A percentile compares a stretch with the other conserved stretches of the same genome.
phyloP scores from a whole-genome alignment of 441 rosid genomes.

The Adansonia madagascariensis region DNA sequence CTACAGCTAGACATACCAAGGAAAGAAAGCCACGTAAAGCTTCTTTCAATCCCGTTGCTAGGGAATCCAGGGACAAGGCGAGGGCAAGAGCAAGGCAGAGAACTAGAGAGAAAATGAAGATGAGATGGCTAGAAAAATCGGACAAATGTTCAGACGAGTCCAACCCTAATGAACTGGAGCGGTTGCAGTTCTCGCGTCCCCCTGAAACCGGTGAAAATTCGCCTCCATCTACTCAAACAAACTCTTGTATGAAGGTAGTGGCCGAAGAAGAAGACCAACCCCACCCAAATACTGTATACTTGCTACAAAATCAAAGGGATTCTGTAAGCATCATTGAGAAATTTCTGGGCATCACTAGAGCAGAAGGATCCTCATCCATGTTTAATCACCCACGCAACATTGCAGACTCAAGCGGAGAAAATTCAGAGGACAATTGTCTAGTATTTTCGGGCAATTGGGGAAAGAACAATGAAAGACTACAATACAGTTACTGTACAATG shows the following conservation, averaged over 20 bases:
- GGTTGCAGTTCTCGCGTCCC: constrained; percentile 22
- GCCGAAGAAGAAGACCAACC: constrained; percentile 29
- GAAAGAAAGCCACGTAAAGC: constrained; percentile 27
- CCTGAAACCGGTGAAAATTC: constrained; percentile 31
- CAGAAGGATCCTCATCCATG: constrained; percentile 30
- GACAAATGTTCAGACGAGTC: constrained; percentile 31
- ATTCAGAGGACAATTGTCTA: constrained; percentile 31
- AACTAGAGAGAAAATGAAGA: constrained; percentile 48
- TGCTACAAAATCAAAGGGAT: constrained; percentile 42
- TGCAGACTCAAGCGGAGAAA: constrained; percentile 29
- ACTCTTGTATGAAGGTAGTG: constrained; percentile 18
- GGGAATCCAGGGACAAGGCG: constrained; percentile 43
- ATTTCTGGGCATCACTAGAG: constrained; percentile 43
- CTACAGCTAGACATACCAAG: constrained; percentile 17
- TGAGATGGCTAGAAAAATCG: constrained; percentile 31
- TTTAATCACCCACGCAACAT: constrained; percentile 34
- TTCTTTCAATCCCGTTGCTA: constrained; percentile 23
- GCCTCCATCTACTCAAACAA: constrained; percentile 28
- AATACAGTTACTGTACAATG: constrained; percentile 29
- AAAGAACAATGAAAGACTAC: constrained; percentile 21
- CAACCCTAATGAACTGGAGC: constrained; percentile 48
- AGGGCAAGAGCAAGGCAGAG: constrained; percentile 63
- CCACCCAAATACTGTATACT: constrained; percentile 19
- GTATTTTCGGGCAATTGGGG: constrained; percentile 38
- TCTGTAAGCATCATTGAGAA: constrained; percentile 55